phyloP scores from a whole-genome alignment of 2,329 filamentous ascomycete genomes.

The Cryphonectria carpinicola region DNA sequence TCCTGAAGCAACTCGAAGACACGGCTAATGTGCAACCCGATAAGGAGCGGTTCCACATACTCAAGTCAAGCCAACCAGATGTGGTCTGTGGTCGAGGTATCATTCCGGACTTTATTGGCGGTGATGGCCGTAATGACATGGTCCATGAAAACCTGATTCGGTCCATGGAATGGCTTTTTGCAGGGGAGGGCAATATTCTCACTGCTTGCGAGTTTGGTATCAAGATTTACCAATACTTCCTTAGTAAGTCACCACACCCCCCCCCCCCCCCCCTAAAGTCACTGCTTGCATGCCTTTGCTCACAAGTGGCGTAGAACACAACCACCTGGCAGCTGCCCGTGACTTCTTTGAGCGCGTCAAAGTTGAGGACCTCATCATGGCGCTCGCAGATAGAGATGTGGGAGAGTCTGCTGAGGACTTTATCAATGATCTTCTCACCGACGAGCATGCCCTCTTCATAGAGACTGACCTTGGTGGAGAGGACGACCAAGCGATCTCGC shows the following conservation, averaged over 20 bases:
- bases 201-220: conserved; percentile 54
- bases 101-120: conserved; percentile 71
- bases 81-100: conserved; percentile 67
- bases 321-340: conserved; percentile 59
- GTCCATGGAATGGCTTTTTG: conserved; percentile 82
- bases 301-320: conserved; percentile 44
- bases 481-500: conserved; percentile 42
- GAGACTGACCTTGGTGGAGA: conserved; percentile 36
- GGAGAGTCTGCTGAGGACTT: conserved; percentile 47
- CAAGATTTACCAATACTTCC: conserved; percentile 79
- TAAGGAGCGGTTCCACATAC: conserved; percentile 53
- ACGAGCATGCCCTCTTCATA: conserved; percentile 27
- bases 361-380: conserved; percentile 52
- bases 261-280: not conserved
- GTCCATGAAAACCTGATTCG: conserved; percentile 67
- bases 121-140: conserved; percentile 48
- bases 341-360: conserved; percentile 55
- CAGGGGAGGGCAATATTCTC: conserved; percentile 59
- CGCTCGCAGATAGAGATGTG: conserved; percentile 43
- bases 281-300: conserved; percentile 32
- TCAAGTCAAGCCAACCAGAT: conserved; percentile 53
- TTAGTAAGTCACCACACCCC: conserved; percentile 64
- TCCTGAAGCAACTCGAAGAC: conserved; percentile 53
- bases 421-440: conserved; percentile 43
- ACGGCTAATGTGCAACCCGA: conserved; percentile 38